Conservation (phyloP, 1,139 yeast species). For the Nadsonia commutata region DNA sequence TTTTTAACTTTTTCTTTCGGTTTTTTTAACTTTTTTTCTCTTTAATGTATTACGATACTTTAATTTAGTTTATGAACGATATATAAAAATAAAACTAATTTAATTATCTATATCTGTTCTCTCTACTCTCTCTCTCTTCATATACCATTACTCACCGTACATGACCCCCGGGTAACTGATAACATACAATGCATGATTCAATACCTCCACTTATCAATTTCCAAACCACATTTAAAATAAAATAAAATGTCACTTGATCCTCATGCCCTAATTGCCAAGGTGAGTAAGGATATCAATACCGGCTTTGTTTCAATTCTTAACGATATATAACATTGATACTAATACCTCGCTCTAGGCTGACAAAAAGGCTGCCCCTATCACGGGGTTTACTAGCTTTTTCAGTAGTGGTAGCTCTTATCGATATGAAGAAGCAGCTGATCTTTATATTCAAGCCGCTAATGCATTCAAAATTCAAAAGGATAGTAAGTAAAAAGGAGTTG, state of each 20-base stretch:
- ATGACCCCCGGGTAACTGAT: too few species aligned
- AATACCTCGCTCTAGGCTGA: slow-evolving; percentile 35
- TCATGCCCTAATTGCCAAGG: slow-evolving; percentile 15
- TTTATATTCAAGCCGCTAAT: slow-evolving; percentile 84
- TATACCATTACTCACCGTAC: too few species aligned
- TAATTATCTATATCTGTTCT: too few species aligned
- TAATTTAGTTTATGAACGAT: too few species aligned
- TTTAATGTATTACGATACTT: too few species aligned
- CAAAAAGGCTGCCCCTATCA: slow-evolving; percentile 51
- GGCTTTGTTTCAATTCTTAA: not conserved
- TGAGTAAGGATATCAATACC: slow-evolving; percentile 2
- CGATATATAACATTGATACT: not conserved
- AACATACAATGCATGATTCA: too few species aligned
- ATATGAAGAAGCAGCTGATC: slow-evolving; percentile 83
- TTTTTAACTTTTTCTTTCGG: too few species aligned
- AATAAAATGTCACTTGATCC: slow-evolving; percentile 17
- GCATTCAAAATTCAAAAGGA: slow-evolving; percentile 65
- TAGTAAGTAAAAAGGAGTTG: slow-evolving; percentile 7
- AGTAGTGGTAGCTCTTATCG: slow-evolving; percentile 54
- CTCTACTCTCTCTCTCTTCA: too few species aligned
- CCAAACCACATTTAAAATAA: too few species aligned
- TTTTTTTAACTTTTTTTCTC: too few species aligned
- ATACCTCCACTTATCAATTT: too few species aligned
- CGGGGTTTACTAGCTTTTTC: slow-evolving; percentile 60
- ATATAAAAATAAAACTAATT: too few species aligned